Evolutionary conservation across 768 basidiomycete genomes (phyloP).

Genomic region (Termitomyces sp.): DNA sequence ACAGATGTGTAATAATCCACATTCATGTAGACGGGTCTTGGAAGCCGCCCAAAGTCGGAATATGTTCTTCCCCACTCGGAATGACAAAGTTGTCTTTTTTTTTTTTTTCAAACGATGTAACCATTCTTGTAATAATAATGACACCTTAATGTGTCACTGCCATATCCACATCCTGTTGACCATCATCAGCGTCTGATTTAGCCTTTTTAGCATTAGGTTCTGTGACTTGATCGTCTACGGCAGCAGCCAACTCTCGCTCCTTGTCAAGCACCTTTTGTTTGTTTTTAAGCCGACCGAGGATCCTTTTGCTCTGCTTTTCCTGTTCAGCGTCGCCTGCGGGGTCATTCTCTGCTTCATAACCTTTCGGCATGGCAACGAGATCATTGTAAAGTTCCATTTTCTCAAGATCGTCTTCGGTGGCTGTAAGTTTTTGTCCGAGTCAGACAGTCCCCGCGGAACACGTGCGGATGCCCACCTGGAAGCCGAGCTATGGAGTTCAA

Average conservation of each 20-base stretch:
- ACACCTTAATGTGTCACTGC: neutral
- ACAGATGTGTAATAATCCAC: neutral
- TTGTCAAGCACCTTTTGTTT: slow-evolving; percentile 39
- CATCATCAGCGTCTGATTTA: slow-evolving; percentile 22
- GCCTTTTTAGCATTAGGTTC: slow-evolving; percentile 31
- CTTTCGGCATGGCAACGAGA: slow-evolving; percentile 42
- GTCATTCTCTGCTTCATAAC: slow-evolving; percentile 38
- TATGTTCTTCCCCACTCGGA: slow-evolving; percentile 9
- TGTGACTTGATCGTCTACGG: slow-evolving; percentile 15
- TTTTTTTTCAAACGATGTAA: neutral
- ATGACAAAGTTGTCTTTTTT: neutral
- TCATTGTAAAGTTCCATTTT: slow-evolving; percentile 53
- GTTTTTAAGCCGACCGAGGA: slow-evolving; percentile 44
- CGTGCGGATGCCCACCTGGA: slow-evolving; percentile 33
- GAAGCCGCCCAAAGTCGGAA: slow-evolving; percentile 20
- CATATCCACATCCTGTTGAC: slow-evolving; percentile 17
- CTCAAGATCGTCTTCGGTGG: slow-evolving; percentile 41
- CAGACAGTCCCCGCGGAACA: neutral
- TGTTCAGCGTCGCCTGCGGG: slow-evolving; percentile 25
- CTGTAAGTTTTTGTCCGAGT: slow-evolving; percentile 22
- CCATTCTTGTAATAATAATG: neutral
- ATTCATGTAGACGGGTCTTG: slow-evolving; percentile 15
- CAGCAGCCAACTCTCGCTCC: slow-evolving; percentile 14
- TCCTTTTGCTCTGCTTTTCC: slow-evolving; percentile 34
- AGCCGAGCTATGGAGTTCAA: slow-evolving; percentile 41